phyloP scores from a whole-genome alignment of 2,329 filamentous ascomycete genomes.

The Pseudogymnoascus sp. region DNA sequence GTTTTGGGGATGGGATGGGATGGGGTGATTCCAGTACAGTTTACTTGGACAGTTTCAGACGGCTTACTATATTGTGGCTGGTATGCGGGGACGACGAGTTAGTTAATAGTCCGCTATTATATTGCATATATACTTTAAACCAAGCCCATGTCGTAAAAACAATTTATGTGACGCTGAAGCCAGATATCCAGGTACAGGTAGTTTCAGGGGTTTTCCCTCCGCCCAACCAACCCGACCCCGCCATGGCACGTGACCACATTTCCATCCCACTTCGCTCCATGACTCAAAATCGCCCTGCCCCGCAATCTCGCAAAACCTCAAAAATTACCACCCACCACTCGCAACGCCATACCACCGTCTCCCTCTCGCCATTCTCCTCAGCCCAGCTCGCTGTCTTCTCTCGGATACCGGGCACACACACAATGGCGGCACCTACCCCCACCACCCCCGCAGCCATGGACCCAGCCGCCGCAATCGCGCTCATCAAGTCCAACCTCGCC shows the following conservation, averaged over 20 bases:
- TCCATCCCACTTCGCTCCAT: background rate
- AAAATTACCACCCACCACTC: background rate
- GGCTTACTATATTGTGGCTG: background rate
- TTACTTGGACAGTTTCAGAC: background rate
- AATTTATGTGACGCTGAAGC: background rate
- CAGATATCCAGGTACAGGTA: background rate
- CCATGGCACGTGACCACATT: background rate
- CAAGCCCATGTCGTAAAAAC: background rate
- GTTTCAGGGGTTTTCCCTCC: background rate
- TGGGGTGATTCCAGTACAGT: background rate
- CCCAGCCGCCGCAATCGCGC: conserved; percentile 55
- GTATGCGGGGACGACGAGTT: background rate
- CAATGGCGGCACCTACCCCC: background rate
- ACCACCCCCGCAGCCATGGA: conserved; percentile 23
- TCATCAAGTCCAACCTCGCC: conserved; percentile 73
- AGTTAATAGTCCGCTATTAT: background rate
- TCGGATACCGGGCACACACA: background rate
- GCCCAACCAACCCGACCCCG: background rate
- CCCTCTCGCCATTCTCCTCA: background rate
- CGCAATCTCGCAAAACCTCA: background rate
- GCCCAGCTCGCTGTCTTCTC: background rate
- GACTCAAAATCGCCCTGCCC: conserved; percentile 1
- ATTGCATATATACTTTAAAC: conserved; percentile 1
- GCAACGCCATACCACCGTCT: background rate
- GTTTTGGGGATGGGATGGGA: background rate